phyloP scores from a whole-genome alignment of 768 basidiomycete species.

The Mycena pura region DNA sequence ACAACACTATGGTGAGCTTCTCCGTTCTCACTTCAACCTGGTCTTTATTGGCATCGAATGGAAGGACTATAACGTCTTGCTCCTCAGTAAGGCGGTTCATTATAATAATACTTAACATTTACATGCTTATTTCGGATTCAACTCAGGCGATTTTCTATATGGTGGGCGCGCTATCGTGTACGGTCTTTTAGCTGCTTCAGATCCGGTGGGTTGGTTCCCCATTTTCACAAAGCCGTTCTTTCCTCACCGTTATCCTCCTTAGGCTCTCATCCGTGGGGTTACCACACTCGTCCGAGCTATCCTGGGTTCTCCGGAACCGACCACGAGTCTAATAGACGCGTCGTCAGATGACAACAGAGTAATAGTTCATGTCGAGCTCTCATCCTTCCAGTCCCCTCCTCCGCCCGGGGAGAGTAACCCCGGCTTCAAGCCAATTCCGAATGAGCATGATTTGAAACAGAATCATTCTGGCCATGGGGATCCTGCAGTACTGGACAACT shows the following conservation, averaged over 20 bases:
- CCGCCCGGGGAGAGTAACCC: neutral
- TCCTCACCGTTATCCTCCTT: neutral
- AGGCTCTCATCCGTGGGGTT: neutral
- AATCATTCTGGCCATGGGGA: neutral
- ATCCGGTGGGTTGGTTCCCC: conserved; percentile 18
- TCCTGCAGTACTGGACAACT: neutral
- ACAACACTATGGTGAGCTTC: conserved; percentile 3
- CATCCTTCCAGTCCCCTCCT: neutral
- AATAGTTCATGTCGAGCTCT: neutral
- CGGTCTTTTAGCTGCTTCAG: conserved; percentile 15
- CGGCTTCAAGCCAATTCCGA: neutral
- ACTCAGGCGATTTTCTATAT: conserved; percentile 17
- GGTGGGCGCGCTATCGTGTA: conserved; percentile 24
- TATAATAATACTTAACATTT: neutral
- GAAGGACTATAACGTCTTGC: neutral
- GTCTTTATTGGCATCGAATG: neutral
- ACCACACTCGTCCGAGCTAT: neutral
- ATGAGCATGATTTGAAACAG: neutral
- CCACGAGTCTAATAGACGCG: neutral
- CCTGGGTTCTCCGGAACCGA: neutral
- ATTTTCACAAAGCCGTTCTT: neutral
- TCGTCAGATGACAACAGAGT: neutral
- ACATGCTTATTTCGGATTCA: neutral
- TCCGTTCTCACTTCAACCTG: neutral
- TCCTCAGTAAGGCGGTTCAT: neutral